phyloP scores from a whole-genome alignment of 2,329 filamentous ascomycete species.

The Fusarium cyanostomum region DNA sequence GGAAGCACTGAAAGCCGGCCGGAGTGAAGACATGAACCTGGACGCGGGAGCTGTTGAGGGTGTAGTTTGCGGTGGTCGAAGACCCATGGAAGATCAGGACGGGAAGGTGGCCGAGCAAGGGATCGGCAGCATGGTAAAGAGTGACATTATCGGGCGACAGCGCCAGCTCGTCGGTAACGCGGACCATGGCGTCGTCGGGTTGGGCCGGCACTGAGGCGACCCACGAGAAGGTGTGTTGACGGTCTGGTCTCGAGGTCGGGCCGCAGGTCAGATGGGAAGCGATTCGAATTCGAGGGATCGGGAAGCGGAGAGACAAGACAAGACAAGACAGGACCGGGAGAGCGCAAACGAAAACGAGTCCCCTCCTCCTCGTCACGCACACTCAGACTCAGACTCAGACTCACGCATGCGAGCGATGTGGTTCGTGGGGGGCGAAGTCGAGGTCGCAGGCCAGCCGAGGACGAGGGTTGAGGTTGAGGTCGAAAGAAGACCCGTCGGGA shows the following conservation, averaged over 20 bases:
- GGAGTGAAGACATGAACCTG: constrained; percentile 93
- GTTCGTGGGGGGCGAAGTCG: constrained; percentile 18
- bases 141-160: constrained; percentile 83
- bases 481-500: constrained; percentile 6
- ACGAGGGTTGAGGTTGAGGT: constrained; percentile 8
- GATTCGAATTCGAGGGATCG: constrained; percentile 16
- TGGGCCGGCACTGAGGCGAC: constrained; percentile 32
- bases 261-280: constrained; percentile 35
- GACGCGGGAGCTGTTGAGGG: constrained; percentile 88
- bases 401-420: constrained; percentile 28
- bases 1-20: constrained; percentile 88
- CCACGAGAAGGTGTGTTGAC: constrained; percentile 26
- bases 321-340: constrained; percentile 2
- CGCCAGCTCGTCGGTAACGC: constrained; percentile 79
- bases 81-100: constrained; percentile 92
- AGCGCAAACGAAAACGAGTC: constrained; percentile 30
- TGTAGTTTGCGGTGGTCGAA: constrained; percentile 87
- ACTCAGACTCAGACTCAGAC: constrained; percentile 18
- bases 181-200: constrained; percentile 74
- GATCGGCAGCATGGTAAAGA: constrained; percentile 90
- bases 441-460: too few species aligned
- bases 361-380: constrained; percentile 37
- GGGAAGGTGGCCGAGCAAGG: constrained; percentile 80
- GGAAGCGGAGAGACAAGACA: not conserved
- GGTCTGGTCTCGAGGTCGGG: constrained; percentile 41